Evolutionary conservation across 2,329 filamentous ascomycete genomes (phyloP), one percentile per base, ranked within the genome.

Genomic region (Cladophialophora carrionii): DNA sequence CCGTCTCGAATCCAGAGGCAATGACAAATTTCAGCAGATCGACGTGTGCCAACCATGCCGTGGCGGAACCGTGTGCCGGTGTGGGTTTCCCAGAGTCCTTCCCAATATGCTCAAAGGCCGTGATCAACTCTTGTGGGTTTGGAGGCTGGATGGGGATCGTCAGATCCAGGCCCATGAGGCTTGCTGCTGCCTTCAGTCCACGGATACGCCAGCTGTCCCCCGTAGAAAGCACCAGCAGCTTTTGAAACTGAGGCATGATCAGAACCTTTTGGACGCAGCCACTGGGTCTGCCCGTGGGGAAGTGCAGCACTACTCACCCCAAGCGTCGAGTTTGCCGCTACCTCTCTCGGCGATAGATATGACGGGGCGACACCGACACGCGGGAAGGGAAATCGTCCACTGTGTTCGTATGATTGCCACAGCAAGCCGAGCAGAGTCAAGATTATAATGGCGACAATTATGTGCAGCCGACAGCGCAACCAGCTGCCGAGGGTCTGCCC

Each of bases 1-100:
- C 64, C 9, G 64, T 64, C 26, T 63, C 55, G 17, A 64, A 55
- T 20, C 37, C 48, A 6, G 22, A 55, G 3, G 54, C 61, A 48
- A 66, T 64, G 10, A 66, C 58, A 32, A 32, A 58, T 48, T 65
- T 65, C 10, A 65, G 59, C 2, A 65, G 58, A 34, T 62, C 63
- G 59, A 65, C 7, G 34, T 65, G 63, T n/a, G 58, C 58, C 4
- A 65, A 43, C 63, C 63, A 65, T 54, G 52, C 63, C 32, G 20
- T 64, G 2, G 63, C 63, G 12, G 63, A 62, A 7, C 63, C 63
- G 31, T 58, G 58, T 34, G 14, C 52, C 9, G 63, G 63, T 22
- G 58, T 62, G 3, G 17, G 58, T 20, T 22, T 46, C 17, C 51
- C 59, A 14, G 29, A 17, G 17, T 43, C 63, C 29, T 14, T 37